Percentiles rank a stretch among this genome's conserved stretches.
Conservation (phyloP, 192 early-diverging fungal genomes). For the Phlyctochytrium planicorne region DNA sequence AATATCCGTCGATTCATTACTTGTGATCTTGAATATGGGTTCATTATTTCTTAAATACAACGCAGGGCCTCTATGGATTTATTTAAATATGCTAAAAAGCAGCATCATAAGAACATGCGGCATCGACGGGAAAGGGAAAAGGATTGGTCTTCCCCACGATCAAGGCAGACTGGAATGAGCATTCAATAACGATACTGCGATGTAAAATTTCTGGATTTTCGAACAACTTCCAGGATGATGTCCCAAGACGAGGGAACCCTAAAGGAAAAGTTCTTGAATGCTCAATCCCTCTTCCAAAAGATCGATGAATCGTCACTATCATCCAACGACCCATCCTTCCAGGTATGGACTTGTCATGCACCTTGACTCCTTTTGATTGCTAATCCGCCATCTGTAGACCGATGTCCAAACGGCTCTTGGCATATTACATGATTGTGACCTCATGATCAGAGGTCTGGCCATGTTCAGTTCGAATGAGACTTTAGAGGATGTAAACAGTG, state of each 20-base stretch:
- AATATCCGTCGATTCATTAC: too few relatives aligned
- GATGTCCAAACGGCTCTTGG: slow-evolving; percentile 50
- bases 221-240: too few relatives aligned
- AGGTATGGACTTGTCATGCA: slow-evolving; percentile 18
- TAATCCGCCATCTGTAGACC: slow-evolving; percentile 26
- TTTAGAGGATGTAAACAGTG: slow-evolving; percentile 82
- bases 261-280: not conserved
- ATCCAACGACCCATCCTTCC: slow-evolving; percentile 40
- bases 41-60: too few relatives aligned
- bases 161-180: too few relatives aligned
- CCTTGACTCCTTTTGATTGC: not conserved
- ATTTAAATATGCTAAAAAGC: too few relatives aligned
- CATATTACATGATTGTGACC: slow-evolving; percentile 42
- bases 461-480: slow-evolving; percentile 88
- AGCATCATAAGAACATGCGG: too few relatives aligned
- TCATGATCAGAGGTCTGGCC: slow-evolving; percentile 56
- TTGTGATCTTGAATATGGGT: too few relatives aligned
- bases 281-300: slow-evolving; percentile 1
- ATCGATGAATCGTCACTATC: slow-evolving; percentile 47
- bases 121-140: too few relatives aligned
- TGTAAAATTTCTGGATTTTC: too few relatives aligned
- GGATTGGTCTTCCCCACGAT: too few relatives aligned
- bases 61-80: too few relatives aligned
- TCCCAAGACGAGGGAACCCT: not conserved
- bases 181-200: too few relatives aligned